Percentiles rank a stretch among this genome's conserved stretches.
Evolutionary conservation across 2,329 filamentous ascomycete genomes (phyloP).

Genomic region (Apiospora malaysiana): DNA sequence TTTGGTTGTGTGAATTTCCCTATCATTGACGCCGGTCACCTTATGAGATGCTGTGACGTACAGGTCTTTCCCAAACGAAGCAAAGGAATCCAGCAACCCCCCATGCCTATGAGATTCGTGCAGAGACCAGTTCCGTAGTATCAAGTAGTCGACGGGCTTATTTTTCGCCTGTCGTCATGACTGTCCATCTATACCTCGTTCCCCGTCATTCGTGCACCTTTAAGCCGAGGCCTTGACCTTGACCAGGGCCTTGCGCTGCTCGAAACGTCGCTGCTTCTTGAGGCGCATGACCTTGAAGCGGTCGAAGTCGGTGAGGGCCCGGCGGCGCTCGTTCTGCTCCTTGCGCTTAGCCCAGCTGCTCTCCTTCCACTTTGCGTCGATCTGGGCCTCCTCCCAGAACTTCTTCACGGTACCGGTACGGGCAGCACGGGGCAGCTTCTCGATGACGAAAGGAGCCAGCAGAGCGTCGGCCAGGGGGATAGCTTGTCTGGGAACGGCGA

Average conservation of each 20-base stretch:
- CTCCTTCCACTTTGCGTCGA: constrained; percentile 92
- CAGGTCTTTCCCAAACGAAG: constrained; percentile 63
- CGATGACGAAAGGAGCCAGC: constrained; percentile 87
- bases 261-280: constrained; percentile 99
- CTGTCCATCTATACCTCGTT: constrained; percentile 22
- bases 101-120: constrained; percentile 30
- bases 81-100: constrained; percentile 58
- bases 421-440: constrained; percentile 83
- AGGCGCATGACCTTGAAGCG: constrained; percentile 99
- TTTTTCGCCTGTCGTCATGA: constrained; percentile 13
- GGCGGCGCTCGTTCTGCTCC: constrained; percentile 83
- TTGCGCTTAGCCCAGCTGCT: constrained; percentile 95
- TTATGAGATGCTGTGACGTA: constrained; percentile 60
- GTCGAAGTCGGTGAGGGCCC: constrained; percentile 96
- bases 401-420: constrained; percentile 84
- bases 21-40: constrained; percentile 69
- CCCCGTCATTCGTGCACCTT: constrained; percentile 40
- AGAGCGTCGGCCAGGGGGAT: constrained; percentile 82
- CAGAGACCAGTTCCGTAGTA: constrained; percentile 26
- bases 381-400: constrained; percentile 88
- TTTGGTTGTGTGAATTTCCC: constrained; percentile 61
- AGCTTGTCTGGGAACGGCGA: constrained; percentile 85
- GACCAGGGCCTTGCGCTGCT: constrained; percentile 94
- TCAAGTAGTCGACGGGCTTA: constrained; percentile 16
- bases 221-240: constrained; percentile 88